Evolutionary conservation across 2,329 filamentous ascomycete species (phyloP), one percentile per base, ranked within the genome.

Genomic region (Diaporthe sp.): DNA sequence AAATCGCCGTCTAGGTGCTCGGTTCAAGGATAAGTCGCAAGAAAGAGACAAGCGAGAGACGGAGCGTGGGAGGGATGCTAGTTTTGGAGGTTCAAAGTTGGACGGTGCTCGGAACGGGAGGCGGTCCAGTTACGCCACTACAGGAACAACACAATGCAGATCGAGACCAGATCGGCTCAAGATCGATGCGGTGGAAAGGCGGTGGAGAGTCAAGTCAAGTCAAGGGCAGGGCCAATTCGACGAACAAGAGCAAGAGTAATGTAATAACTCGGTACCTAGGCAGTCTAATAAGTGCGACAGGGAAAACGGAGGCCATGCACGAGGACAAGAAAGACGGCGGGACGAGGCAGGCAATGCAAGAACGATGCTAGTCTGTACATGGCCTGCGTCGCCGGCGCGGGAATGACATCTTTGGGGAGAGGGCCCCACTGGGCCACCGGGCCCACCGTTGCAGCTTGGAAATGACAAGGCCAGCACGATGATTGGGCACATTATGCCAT

Each of bases 381-480:
- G 31, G 46, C 46, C 31, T 39, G 31, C 44, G n/a, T 37, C 65
- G 31, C 46, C 31, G 65, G 46, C 22, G 34, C 65, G 34, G 49
- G 46, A 69, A 55, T 69, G 65, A 69, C 65, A 69, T 69, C 34
- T 69, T 69, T 42, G 65, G 65, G 5, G 6, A 1, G 34, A 9
- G 57, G 22, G 12, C 19, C 44, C 44, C 44, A 37, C 46, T 6
- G 31, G 31, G 39, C 62, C 44, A 19, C 44, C 25, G 62, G 62
- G 62, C 62, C 62, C 62, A 68, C 62, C 62, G 62, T 51, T 68
- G 62, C 46, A 68, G 46, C 6, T 17, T 31, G 28, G 28, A 53
- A 39, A 68, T 53, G 65, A 68, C 65, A 68, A 68, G 65, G 65
- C 65, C 46, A 68, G 44, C 31, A 13, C 65, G 31, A 53, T 68